Evolutionary conservation across 305 asterid genomes (phyloP).

Genomic region (Fraxinus albicans): DNA sequence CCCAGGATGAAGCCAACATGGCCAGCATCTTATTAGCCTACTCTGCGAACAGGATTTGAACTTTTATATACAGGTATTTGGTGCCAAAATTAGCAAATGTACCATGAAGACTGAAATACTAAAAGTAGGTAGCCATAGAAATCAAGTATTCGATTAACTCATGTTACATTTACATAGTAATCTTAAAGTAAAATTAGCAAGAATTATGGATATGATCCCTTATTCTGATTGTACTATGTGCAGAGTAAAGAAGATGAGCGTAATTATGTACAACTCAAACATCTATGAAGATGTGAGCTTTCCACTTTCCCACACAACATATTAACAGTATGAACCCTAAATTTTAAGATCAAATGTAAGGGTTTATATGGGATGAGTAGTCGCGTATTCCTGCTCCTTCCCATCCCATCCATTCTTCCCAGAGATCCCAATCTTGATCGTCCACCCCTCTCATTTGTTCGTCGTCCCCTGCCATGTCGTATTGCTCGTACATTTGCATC

Average conservation of each 20-base stretch:
- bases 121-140: background rate
- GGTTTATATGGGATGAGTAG: slow-evolving; percentile 74
- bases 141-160: background rate
- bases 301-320: background rate
- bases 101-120: background rate
- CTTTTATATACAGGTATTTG: background rate
- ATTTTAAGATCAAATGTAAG: slow-evolving; percentile 48
- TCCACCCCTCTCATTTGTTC: slow-evolving; percentile 52
- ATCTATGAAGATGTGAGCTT: slow-evolving; percentile 9
- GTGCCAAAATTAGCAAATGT: background rate
- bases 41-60: background rate
- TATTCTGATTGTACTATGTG: background rate
- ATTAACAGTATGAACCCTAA: background rate
- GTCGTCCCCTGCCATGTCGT: slow-evolving; percentile 27
- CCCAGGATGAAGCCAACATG: background rate
- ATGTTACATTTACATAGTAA: background rate
- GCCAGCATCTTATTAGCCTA: background rate
- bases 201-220: background rate
- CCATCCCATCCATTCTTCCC: slow-evolving; percentile 99
- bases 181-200: background rate
- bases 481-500: slow-evolving; percentile 20
- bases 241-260: background rate
- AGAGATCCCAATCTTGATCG: slow-evolving; percentile 69
- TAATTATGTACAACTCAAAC: slow-evolving; percentile 14
- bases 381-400: slow-evolving; percentile 91